phyloP scores from a whole-genome alignment of 345 rosid species.

The Noccaea bulbosa region DNA sequence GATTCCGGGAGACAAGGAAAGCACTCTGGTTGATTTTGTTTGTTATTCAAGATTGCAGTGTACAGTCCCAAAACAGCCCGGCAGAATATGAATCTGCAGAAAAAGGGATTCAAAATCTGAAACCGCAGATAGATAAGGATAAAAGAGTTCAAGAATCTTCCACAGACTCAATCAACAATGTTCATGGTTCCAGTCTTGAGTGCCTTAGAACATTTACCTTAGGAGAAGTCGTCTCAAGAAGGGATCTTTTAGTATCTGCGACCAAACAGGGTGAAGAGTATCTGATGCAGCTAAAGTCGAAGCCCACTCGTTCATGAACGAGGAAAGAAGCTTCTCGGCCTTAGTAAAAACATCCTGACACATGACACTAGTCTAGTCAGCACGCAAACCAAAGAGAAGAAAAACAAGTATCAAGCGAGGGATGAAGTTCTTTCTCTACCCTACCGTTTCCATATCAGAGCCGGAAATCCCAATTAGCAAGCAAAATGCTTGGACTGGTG shows the following conservation, averaged over 20 bases:
- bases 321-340: constrained; percentile 76
- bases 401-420: constrained; percentile 23
- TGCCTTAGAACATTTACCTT: constrained; percentile 53
- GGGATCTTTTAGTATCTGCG: constrained; percentile 81
- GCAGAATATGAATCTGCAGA: constrained; percentile 78
- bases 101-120: constrained; percentile 7
- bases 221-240: constrained; percentile 83
- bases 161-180: constrained; percentile 1
- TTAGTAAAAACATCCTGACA: constrained; percentile 59
- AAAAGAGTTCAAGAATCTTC: not conserved
- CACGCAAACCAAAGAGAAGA: constrained; percentile 15
- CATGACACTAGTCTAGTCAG: constrained; percentile 27
- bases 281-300: constrained; percentile 68
- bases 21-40: constrained; percentile 75
- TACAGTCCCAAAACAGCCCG: constrained; percentile 67
- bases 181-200: not conserved
- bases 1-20: constrained; percentile 69
- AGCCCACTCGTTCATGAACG: constrained; percentile 82
- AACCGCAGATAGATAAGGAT: constrained; percentile 12
- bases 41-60: constrained; percentile 54
- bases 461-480: constrained; percentile 70
- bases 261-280: constrained; percentile 86
- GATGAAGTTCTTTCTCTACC: constrained; percentile 38
- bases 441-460: constrained; percentile 76
- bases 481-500: constrained; percentile 91